Percentiles rank a stretch among this genome's conserved stretches.
Conservation (phyloP, 805 yeast species). For the Yueomyces sp. region DNA sequence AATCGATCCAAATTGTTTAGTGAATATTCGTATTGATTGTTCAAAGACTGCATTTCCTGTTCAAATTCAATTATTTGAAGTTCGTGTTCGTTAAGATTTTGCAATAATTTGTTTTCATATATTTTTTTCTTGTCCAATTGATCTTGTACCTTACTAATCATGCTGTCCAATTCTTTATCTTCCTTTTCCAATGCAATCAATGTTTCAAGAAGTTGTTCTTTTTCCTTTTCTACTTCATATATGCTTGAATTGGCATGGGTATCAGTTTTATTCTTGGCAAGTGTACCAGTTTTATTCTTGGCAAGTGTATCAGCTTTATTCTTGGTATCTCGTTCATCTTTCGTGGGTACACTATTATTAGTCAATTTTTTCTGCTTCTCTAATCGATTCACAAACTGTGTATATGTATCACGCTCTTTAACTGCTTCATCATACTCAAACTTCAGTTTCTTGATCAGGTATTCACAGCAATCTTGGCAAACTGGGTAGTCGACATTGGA, state of each 20-base stretch:
- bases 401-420: constrained; percentile 66
- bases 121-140: constrained; percentile 34
- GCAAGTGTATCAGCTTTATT: not conserved
- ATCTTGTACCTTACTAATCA: constrained; percentile 31
- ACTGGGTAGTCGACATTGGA: constrained; percentile 77
- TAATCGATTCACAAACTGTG: constrained; percentile 57
- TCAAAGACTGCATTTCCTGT: constrained; percentile 47
- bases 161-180: constrained; percentile 31
- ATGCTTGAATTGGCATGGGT: not conserved
- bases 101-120: constrained; percentile 31
- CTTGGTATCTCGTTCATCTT: not conserved
- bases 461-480: constrained; percentile 71
- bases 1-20: constrained; percentile 55
- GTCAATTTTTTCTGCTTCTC: constrained; percentile 38
- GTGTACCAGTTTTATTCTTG: not conserved
- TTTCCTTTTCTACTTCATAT: constrained; percentile 21
- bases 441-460: constrained; percentile 51
- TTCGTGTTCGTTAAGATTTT: constrained; percentile 40
- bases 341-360: not conserved
- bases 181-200: constrained; percentile 22
- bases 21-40: constrained; percentile 48
- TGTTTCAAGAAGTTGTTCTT: constrained; percentile 9
- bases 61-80: constrained; percentile 36
- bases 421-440: constrained; percentile 58
- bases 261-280: not conserved